Conservation (phyloP, 352 stramenopile genomes). For the Phytophthora europaea region DNA sequence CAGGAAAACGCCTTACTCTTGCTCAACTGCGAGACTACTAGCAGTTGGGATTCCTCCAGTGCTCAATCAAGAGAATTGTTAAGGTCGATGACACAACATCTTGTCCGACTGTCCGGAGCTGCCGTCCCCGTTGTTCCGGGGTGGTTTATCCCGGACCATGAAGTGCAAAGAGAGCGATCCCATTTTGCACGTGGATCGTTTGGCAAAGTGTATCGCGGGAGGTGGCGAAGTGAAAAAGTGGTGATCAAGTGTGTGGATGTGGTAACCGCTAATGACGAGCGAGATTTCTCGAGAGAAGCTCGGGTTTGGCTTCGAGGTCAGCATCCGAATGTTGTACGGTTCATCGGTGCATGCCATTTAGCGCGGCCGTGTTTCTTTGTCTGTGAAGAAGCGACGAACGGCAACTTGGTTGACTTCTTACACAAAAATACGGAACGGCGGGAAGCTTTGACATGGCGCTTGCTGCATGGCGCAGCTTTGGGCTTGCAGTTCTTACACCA, state of each 20-base stretch:
- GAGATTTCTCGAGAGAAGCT: conserved; percentile 35
- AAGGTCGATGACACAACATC: neutral
- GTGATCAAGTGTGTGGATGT: conserved; percentile 31
- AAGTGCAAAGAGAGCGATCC: conserved; percentile 18
- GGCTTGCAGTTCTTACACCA: conserved; percentile 29
- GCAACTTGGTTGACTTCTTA: conserved; percentile 11
- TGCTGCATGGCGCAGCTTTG: conserved; percentile 27
- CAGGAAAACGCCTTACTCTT: conserved; percentile 8
- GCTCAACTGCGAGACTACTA: neutral
- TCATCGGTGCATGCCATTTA: conserved; percentile 27
- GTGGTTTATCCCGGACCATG: conserved; percentile 24
- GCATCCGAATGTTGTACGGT: conserved; percentile 18
- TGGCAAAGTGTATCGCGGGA: conserved; percentile 23
- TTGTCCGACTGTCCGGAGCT: neutral
- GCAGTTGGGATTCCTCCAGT: neutral
- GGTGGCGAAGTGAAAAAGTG: conserved; percentile 27
- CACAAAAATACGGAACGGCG: neutral
- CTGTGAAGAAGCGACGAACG: conserved; percentile 16
- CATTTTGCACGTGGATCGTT: conserved; percentile 22
- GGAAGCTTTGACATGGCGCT: conserved; percentile 12
- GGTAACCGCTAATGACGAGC: conserved; percentile 13
- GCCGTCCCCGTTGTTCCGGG: conserved; percentile 8
- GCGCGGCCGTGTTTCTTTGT: conserved; percentile 24
- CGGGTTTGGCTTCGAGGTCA: conserved; percentile 17
- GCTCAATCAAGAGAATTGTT: neutral